A percentile compares a stretch with the other conserved stretches of the same genome.
These are phyloP conservation scores for Penicillium polonicum DNA, from an alignment of 2,329 filamentous ascomycete genomes.

Conservation along the genomic window DNA sequence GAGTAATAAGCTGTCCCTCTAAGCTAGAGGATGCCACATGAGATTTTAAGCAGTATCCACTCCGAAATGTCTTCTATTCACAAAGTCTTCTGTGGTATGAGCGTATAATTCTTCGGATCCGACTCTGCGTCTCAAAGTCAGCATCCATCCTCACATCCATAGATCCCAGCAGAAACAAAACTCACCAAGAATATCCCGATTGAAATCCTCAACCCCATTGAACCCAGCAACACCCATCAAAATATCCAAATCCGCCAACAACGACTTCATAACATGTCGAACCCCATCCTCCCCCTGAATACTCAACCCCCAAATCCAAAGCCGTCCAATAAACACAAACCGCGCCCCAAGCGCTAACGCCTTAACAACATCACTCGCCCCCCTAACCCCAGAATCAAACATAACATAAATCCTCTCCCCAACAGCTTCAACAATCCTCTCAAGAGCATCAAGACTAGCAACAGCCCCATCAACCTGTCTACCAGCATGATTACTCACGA, in stretches of 20 bases:
- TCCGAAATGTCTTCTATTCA: conserved; percentile 1
- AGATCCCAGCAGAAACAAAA: conserved; percentile 1
- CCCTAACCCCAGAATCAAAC: conserved; percentile 60
- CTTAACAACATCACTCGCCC: conserved; percentile 60
- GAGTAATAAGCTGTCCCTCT: neutral
- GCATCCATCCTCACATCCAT: conserved; percentile 7
- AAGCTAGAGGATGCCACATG: neutral
- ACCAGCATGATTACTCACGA: conserved; percentile 70
- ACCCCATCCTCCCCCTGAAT: conserved; percentile 63
- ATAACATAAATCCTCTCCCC: conserved; percentile 55
- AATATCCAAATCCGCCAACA: conserved; percentile 63
- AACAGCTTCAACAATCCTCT: conserved; percentile 57
- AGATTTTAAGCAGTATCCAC: neutral
- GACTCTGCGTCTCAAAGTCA: conserved; percentile 35
- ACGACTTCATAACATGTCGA: conserved; percentile 60
- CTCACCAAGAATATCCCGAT: conserved; percentile 40
- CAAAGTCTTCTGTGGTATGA: conserved; percentile 37
- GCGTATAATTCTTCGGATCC: conserved; percentile 43
- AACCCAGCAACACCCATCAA: conserved; percentile 60
- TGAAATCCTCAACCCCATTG: conserved; percentile 54
- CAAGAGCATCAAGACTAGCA: conserved; percentile 59
- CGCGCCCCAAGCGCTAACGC: conserved; percentile 61
- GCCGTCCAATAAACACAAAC: conserved; percentile 61
- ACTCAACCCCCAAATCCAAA: conserved; percentile 61
- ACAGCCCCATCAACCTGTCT: conserved; percentile 63